Base-by-base conservation (phyloP, 2,329 filamentous ascomycete genomes). In the Lasiodiplodia sp. region DNA sequence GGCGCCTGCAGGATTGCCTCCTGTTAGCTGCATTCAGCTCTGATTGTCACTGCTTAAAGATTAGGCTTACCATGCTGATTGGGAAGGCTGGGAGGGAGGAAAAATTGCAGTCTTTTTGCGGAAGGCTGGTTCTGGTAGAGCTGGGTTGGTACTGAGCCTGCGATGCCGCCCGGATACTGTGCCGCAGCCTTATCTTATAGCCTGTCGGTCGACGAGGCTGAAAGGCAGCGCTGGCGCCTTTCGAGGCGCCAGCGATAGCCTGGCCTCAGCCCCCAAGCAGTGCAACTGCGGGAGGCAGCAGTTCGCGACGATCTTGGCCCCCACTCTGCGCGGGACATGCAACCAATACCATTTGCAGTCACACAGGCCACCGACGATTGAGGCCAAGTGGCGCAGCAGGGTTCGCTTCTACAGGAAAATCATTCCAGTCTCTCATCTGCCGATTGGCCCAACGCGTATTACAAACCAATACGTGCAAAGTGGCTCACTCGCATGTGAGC, bases 101-200 rank as follows among this genome's bases (percentile, higher is more conserved):
- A 12, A 10, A 12, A n/a, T n/a, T 10, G 21, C 44, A 11, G n/a
- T 47, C 2, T 34, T 34, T 31, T 34, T 34, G 31, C 31, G 6
- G 8, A n/a, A 28, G n/a, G 37, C 2, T 23, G 37, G 14, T 31
- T 21, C 6, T 18, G n/a, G 18, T 8, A 16, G 31, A 38, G n/a
- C 2, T 57, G 31, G 28, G 5, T 4, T 57, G 55, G 8, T 40
- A 34, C n/a, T 10, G 12, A 18, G 12, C 18, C 34, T n/a, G 12
- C 37, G 21, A 44, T 25, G 56, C 21, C 14, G 56, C 56, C 56
- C 56, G 56, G 37, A 47, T 31, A 60, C 11, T 23, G 38, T 31
- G 56, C 56, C 40, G 21, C 21, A 60, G 56, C 56, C 56, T 60
- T 28, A 34, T 31, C 38, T 60, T 60, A 60, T 60, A 60, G 21